These are phyloP conservation scores for Chaetomium sp. DNA, from an alignment of 2,329 filamentous ascomycete species.

Conservation along the genomic window DNA sequence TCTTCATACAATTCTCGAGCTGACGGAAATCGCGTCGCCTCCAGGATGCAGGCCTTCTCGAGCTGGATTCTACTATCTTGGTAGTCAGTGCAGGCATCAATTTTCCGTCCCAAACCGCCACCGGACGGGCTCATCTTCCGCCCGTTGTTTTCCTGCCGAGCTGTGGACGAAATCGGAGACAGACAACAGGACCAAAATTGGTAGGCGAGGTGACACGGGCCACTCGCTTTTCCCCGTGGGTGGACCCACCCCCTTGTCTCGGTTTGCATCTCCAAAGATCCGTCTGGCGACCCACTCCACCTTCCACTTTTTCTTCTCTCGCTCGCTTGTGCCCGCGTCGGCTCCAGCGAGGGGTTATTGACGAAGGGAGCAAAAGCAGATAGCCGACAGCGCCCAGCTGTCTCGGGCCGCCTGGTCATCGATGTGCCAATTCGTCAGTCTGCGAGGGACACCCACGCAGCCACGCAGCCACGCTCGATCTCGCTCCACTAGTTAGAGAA, in stretches of 20 bases:
- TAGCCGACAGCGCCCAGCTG: constrained; percentile 7
- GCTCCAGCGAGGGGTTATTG: constrained; percentile 13
- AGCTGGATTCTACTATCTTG: too few relatives aligned
- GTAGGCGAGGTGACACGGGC: neutral
- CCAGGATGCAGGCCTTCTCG: too few relatives aligned
- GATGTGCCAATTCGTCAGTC: neutral
- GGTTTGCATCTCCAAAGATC: constrained; percentile 15
- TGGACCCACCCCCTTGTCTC: constrained; percentile 5
- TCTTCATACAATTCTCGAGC: too few relatives aligned
- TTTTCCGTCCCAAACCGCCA: too few relatives aligned
- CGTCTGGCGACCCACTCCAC: constrained; percentile 8
- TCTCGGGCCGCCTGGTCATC: neutral
- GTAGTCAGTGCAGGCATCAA: too few relatives aligned
- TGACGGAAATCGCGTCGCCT: too few relatives aligned
- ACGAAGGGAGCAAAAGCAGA: constrained; percentile 5
- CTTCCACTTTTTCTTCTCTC: constrained; percentile 7
- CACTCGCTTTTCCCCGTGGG: neutral
- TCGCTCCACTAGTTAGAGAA: neutral
- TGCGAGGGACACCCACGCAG: neutral
- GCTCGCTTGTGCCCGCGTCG: constrained; percentile 22
- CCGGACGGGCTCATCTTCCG: too few relatives aligned
- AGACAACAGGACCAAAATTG: neutral
- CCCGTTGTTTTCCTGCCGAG: too few relatives aligned
- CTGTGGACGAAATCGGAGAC: too few relatives aligned
- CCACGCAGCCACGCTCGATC: neutral